phyloP scores from a whole-genome alignment of 768 basidiomycete genomes.

The Pulveroboletus frians region DNA sequence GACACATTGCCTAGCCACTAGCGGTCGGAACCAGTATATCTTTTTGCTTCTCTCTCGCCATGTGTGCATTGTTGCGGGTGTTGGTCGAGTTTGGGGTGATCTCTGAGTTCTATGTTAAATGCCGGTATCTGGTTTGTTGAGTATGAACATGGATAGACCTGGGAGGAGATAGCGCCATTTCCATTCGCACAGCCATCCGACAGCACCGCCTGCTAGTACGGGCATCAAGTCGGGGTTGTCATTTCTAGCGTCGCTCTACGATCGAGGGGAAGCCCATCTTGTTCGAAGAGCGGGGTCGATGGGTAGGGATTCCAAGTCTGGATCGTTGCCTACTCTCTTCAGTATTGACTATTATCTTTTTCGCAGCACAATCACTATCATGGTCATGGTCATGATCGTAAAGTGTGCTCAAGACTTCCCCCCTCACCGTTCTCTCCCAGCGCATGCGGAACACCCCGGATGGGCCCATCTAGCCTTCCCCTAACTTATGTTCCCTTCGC shows the following conservation, averaged over 20 bases:
- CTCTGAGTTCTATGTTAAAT: too few relatives aligned
- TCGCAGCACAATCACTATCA: background rate
- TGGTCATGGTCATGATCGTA: background rate
- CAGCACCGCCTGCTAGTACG: background rate
- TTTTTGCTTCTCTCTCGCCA: background rate
- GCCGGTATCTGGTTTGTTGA: too few relatives aligned
- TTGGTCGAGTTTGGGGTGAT: too few relatives aligned
- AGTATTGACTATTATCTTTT: too few relatives aligned
- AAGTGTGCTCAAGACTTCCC: background rate
- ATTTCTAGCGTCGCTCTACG: background rate
- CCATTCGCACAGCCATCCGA: conserved; percentile 1
- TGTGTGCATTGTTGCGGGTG: background rate
- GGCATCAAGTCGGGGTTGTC: too few relatives aligned
- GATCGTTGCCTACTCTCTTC: background rate
- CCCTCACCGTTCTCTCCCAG: background rate
- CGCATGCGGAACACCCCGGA: background rate
- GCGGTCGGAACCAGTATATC: background rate
- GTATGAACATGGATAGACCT: conserved; percentile 9
- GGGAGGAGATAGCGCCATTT: too few relatives aligned
- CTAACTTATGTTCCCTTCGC: background rate
- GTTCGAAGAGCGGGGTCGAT: background rate
- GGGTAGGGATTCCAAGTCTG: background rate
- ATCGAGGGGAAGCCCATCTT: background rate
- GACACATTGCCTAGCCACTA: background rate
- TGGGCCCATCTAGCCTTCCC: background rate